Base-by-base conservation (phyloP, 768 basidiomycete genomes). In the Boletus tylopilopsis region DNA sequence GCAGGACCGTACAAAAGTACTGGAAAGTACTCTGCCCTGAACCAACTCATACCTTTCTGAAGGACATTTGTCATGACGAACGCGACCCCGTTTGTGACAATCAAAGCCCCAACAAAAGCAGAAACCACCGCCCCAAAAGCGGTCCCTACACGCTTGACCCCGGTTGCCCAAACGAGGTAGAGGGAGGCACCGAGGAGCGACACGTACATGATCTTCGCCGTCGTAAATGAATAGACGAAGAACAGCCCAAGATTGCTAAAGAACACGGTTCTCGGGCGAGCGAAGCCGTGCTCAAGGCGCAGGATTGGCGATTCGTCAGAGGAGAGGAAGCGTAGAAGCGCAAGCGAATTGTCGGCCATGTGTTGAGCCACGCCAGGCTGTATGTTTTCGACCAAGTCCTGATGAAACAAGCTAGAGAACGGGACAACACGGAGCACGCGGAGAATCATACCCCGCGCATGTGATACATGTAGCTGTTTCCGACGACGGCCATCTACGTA, bases 381-480 rank as follows among this genome's bases (percentile, higher is more conserved):
- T 45, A 95, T 91, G 61, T 94, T 84, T 59, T 90, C 85, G 8
- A 92, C 85, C 5, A 87, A 56, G 67, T 95, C 93, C 71, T 75
- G 21, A 16, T 18, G 34, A 39, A 4, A 34, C 22, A 34, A 25
- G 18, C 3, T 42, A 51, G 10, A 63, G 37, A 46, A 18, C 10
- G 40, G 11, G 13, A 33, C 11, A 29, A n/a, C 5, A 8, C 34
- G 34, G 35, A 22, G 40, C n/a, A 45, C 16, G 12, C 21, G 49
- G 43, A 45, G 52, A 42, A n/a, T 34, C 64, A 1, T 56, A 84
- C 87, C 74, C 90, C 90, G 41, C 87, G 83, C 72, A 92, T 97
- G 68, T 97, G 94, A 63, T 96, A 97, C 45, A 92, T 72, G 65
- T 96, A 98, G 57, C 89, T 90, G 67, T 95, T 90, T 13, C 91